phyloP scores from a whole-genome alignment of 2,329 filamentous ascomycete genomes.

The Clarireedia homoeocarpa region DNA sequence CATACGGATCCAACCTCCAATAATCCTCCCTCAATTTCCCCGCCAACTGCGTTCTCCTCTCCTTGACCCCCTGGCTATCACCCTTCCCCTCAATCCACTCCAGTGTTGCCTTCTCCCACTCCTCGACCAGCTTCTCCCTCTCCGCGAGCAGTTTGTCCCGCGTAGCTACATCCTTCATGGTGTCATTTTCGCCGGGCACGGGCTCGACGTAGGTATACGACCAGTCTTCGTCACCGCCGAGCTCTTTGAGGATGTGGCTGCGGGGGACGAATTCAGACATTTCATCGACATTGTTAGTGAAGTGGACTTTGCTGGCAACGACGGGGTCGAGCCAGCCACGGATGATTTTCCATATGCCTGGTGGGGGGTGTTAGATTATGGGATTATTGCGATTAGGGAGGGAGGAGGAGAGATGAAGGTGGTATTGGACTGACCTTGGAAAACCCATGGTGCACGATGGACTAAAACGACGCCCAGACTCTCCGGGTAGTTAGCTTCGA shows the following conservation, averaged over 20 bases:
- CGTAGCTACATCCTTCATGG: constrained; percentile 58
- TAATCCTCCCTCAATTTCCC: constrained; percentile 64
- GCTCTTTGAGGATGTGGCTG: constrained; percentile 67
- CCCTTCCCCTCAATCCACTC: constrained; percentile 57
- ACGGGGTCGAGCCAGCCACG: constrained; percentile 95
- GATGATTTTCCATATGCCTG: constrained; percentile 93
- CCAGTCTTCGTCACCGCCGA: constrained; percentile 83
- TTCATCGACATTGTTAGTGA: constrained; percentile 75
- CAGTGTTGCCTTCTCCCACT: constrained; percentile 67
- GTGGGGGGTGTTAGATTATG: constrained; percentile 9
- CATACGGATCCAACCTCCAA: constrained; percentile 82
- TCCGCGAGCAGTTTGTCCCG: constrained; percentile 56
- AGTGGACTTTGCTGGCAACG: constrained; percentile 88
- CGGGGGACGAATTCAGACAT: constrained; percentile 68
- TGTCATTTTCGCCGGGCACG: constrained; percentile 63
- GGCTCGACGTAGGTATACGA: constrained; percentile 78
- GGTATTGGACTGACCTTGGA: constrained; percentile 59
- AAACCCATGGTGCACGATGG: constrained; percentile 95
- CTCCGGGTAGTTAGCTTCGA: constrained; percentile 97
- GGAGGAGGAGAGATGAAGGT: background rate
- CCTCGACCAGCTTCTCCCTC: constrained; percentile 56
- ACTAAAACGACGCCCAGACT: constrained; percentile 83
- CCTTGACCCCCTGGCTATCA: constrained; percentile 39
- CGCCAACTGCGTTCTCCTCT: constrained; percentile 54
- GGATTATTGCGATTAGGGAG: background rate